phyloP scores from a whole-genome alignment of 2,329 filamentous ascomycete species.

The Penicillium palitans region DNA sequence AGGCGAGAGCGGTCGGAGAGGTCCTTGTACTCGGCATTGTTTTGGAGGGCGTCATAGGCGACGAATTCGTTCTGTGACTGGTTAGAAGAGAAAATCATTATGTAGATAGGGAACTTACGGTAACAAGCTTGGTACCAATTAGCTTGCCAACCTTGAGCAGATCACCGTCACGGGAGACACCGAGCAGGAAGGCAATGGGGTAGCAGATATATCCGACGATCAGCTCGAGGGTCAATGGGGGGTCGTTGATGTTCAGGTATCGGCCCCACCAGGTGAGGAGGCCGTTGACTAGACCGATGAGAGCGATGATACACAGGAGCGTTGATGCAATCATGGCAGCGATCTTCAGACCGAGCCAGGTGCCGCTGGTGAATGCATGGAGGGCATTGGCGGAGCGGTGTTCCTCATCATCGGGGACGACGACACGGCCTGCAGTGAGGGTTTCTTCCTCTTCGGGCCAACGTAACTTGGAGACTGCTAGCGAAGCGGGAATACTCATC shows the following conservation, averaged over 20 bases:
- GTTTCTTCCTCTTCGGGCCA: slow-evolving; percentile 87
- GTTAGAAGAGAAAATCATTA: slow-evolving; percentile 1
- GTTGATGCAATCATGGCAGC: slow-evolving; percentile 78
- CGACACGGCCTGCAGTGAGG: slow-evolving; percentile 75
- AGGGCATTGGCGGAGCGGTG: slow-evolving; percentile 72
- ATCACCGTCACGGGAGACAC: slow-evolving; percentile 64
- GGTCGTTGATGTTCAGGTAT: slow-evolving; percentile 71
- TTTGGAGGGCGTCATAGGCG: slow-evolving; percentile 63
- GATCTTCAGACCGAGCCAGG: slow-evolving; percentile 84
- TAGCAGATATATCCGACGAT: slow-evolving; percentile 77
- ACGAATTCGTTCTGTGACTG: slow-evolving; percentile 69
- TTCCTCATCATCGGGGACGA: slow-evolving; percentile 77
- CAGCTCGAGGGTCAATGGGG: slow-evolving; percentile 70
- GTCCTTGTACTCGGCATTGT: slow-evolving; percentile 52
- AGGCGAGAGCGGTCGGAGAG: slow-evolving; percentile 71
- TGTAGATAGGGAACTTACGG: slow-evolving; percentile 47
- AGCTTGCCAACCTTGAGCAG: slow-evolving; percentile 73
- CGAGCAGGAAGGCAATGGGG: slow-evolving; percentile 77
- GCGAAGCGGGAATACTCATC: slow-evolving; percentile 90
- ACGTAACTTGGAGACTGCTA: slow-evolving; percentile 85
- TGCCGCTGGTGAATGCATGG: slow-evolving; percentile 80
- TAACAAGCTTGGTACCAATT: slow-evolving; percentile 82
- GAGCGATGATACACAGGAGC: slow-evolving; percentile 78
- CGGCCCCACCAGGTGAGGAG: slow-evolving; percentile 80
- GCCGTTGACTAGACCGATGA: slow-evolving; percentile 72